These are phyloP conservation scores for Polyplosphaeria fusca DNA, from an alignment of 495 filamentous ascomycete genomes.

Conservation along the genomic window DNA sequence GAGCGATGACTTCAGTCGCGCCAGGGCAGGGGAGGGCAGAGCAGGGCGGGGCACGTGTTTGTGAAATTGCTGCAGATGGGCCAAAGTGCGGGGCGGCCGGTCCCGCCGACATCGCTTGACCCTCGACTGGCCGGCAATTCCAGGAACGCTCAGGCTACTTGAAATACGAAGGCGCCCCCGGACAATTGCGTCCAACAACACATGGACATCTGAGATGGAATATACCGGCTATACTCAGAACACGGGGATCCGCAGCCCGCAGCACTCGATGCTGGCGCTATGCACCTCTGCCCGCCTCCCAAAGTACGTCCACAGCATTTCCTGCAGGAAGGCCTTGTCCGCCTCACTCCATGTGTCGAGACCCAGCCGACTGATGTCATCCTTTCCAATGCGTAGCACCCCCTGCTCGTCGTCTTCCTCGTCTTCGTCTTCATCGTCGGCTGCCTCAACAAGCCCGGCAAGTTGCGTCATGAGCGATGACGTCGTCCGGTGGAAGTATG, in stretches of 20 bases:
- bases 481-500: slow-evolving; percentile 89
- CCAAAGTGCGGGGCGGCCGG: neutral
- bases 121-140: neutral
- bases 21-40: neutral
- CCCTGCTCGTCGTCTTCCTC: slow-evolving; percentile 38
- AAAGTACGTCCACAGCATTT: slow-evolving; percentile 69
- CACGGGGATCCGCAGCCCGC: slow-evolving; percentile 66
- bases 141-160: neutral
- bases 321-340: slow-evolving; percentile 70
- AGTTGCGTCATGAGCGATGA: slow-evolving; percentile 65
- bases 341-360: slow-evolving; percentile 80
- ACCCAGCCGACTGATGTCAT: slow-evolving; percentile 75
- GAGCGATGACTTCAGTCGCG: neutral
- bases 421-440: slow-evolving; percentile 51
- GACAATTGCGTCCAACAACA: neutral
- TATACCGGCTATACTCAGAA: neutral
- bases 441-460: slow-evolving; percentile 62
- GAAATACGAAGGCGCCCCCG: neutral
- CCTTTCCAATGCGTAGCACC: slow-evolving; percentile 37
- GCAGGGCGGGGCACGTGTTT: neutral
- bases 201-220: neutral
- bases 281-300: slow-evolving; percentile 64
- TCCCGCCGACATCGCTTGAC: neutral
- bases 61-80: no score
- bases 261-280: slow-evolving; percentile 71